These are phyloP conservation scores for Saccharomycopsis selenospora DNA, from an alignment of 805 yeast species.

Conservation along the genomic window DNA sequence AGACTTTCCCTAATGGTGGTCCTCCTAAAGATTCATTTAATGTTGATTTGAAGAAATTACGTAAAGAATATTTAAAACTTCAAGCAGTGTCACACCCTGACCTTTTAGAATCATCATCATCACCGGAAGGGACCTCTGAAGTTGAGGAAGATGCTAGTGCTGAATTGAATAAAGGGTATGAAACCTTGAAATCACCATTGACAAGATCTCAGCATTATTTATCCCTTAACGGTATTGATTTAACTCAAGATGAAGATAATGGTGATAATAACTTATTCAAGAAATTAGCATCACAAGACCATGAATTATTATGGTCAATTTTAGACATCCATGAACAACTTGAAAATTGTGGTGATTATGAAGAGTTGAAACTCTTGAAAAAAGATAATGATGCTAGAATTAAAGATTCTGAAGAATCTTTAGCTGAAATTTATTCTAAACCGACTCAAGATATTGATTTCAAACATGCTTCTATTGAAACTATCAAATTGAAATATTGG, in stretches of 20 bases:
- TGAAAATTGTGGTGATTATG: slow-evolving; percentile 53
- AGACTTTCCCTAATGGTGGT: slow-evolving; percentile 57
- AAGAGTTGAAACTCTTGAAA: slow-evolving; percentile 48
- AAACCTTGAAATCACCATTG: slow-evolving; percentile 63
- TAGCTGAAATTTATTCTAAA: slow-evolving; percentile 40
- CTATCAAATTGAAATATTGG: slow-evolving; percentile 80
- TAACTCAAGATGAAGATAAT: slow-evolving; percentile 41
- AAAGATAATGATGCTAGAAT: slow-evolving; percentile 54
- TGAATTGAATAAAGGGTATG: slow-evolving; percentile 66
- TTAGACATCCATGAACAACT: slow-evolving; percentile 80
- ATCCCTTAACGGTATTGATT: slow-evolving; percentile 40
- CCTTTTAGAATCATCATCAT: slow-evolving; percentile 32
- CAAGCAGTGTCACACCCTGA: slow-evolving; percentile 86
- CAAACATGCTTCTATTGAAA: slow-evolving; percentile 53
- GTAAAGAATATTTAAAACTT: slow-evolving; percentile 66
- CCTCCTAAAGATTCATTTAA: slow-evolving; percentile 56
- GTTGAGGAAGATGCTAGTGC: slow-evolving; percentile 7
- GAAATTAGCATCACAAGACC: slow-evolving; percentile 40
- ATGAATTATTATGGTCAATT: slow-evolving; percentile 62
- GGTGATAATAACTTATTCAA: slow-evolving; percentile 24
- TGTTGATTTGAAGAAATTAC: slow-evolving; percentile 46
- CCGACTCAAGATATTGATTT: slow-evolving; percentile 35
- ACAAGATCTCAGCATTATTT: slow-evolving; percentile 58
- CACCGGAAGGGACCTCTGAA: background rate
- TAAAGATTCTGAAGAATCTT: slow-evolving; percentile 33